A percentile compares a stretch with the other conserved stretches of the same genome.
phyloP scores from a whole-genome alignment of 2,329 filamentous ascomycete species.

The Cadophora luteo-olivacea region DNA sequence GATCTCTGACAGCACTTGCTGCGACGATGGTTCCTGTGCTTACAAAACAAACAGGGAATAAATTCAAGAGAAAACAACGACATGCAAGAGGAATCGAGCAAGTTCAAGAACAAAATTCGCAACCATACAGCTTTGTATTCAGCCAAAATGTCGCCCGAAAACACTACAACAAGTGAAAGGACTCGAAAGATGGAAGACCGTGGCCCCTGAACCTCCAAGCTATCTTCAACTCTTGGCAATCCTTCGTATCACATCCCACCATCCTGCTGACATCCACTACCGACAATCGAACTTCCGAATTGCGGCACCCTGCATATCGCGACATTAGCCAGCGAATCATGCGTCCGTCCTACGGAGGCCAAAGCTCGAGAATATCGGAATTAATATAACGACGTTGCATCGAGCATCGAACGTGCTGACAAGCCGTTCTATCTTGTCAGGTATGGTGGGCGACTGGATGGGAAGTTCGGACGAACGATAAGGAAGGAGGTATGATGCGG shows the following conservation, averaged over 20 bases:
- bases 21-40: neutral
- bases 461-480: neutral
- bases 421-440: neutral
- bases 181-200: neutral
- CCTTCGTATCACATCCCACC: constrained; percentile 2
- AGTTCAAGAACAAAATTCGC: neutral
- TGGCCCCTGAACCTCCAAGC: neutral
- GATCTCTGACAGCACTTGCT: neutral
- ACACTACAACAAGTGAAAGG: too few relatives aligned
- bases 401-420: neutral
- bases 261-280: constrained; percentile 1
- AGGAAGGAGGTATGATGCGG: neutral
- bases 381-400: constrained; percentile 6
- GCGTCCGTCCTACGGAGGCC: neutral
- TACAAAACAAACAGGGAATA: neutral
- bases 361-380: neutral
- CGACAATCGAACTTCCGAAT: neutral
- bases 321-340: neutral
- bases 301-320: neutral
- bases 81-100: too few relatives aligned
- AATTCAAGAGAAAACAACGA: neutral
- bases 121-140: neutral
- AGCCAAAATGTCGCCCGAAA: neutral
- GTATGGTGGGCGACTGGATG: neutral
- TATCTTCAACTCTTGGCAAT: constrained; percentile 2